Conservation (phyloP, 2,329 filamentous ascomycete genomes). For the Aspergillus thermomutatus region DNA sequence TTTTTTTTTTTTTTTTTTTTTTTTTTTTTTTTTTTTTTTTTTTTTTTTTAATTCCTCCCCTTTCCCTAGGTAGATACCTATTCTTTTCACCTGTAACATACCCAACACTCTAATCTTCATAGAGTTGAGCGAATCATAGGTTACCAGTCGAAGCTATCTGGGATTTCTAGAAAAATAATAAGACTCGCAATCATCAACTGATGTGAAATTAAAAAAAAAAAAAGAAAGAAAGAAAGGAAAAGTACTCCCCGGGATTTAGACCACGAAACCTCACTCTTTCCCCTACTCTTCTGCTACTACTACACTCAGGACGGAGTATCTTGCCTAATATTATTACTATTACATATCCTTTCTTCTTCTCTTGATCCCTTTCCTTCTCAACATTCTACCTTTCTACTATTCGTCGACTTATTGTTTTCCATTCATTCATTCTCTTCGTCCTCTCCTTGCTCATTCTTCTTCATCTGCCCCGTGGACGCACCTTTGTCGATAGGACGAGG, state of each 20-base stretch:
- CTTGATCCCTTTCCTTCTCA: slow-evolving; percentile 12
- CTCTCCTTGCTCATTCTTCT: background rate
- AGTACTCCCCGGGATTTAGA: slow-evolving; percentile 11
- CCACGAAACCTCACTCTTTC: slow-evolving; percentile 11
- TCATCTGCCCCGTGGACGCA: background rate
- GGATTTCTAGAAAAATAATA: background rate
- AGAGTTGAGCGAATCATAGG: background rate
- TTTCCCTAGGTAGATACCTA: slow-evolving; percentile 1
- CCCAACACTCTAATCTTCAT: slow-evolving; percentile 11
- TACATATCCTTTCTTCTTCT: background rate
- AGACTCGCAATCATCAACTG: background rate
- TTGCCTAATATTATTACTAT: slow-evolving; percentile 2
- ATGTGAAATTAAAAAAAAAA: slow-evolving; percentile 1
- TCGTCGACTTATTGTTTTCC: slow-evolving; percentile 6
- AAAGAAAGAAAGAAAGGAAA: slow-evolving; percentile 5
- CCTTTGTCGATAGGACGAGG: background rate
- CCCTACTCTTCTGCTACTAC: background rate
- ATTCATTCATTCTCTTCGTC: slow-evolving; percentile 2
- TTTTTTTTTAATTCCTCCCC: slow-evolving; percentile 3
- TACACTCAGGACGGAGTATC: slow-evolving; percentile 16
- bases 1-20: slow-evolving; percentile 2
- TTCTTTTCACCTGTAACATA: slow-evolving; percentile 5
- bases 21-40: slow-evolving; percentile 1
- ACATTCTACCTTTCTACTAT: slow-evolving; percentile 16
- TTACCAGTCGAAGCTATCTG: background rate